phyloP scores from a whole-genome alignment of 805 yeast species.

The Wickerhamiella nectarea region DNA sequence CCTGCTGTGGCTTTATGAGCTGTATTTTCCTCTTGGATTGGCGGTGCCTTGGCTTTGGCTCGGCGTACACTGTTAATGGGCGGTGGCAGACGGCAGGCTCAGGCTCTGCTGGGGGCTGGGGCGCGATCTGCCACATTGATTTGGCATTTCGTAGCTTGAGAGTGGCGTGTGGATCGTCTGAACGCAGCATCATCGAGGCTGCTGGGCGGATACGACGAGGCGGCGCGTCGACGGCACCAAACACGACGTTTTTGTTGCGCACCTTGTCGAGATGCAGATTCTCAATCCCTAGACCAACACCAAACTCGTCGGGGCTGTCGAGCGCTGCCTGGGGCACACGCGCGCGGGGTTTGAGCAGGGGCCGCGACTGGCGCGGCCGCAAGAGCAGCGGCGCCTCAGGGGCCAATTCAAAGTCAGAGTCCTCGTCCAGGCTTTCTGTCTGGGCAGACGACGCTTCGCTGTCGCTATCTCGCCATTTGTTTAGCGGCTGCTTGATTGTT shows the following conservation, averaged over 20 bases:
- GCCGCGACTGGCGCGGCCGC: not conserved
- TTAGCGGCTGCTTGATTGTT: not conserved
- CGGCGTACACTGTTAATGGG: conserved; percentile 20
- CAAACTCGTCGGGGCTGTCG: conserved; percentile 12
- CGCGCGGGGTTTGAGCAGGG: too few species aligned
- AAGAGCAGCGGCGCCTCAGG: not conserved
- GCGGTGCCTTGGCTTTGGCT: conserved; percentile 3
- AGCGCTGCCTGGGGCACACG: not conserved
- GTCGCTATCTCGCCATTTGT: conserved; percentile 1
- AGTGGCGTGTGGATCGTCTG: not conserved
- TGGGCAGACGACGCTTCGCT: conserved; percentile 6
- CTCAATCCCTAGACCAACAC: conserved; percentile 14
- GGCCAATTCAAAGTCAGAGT: conserved; percentile 7
- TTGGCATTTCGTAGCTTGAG: conserved; percentile 7
- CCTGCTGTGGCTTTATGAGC: conserved; percentile 3
- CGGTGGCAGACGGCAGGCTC: conserved; percentile 11
- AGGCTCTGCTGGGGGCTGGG: not conserved
- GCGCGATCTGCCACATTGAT: conserved; percentile 9
- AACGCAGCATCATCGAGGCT: conserved; percentile 14
- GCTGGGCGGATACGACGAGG: conserved; percentile 6
- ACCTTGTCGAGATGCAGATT: conserved; percentile 14
- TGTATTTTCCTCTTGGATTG: not conserved
- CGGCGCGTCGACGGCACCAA: conserved; percentile 12
- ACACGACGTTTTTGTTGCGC: conserved; percentile 17
- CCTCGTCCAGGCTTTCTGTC: conserved; percentile 8